Evolutionary conservation across 75 land plant species (phyloP).

Genomic region (Cupressus sempervirens): DNA sequence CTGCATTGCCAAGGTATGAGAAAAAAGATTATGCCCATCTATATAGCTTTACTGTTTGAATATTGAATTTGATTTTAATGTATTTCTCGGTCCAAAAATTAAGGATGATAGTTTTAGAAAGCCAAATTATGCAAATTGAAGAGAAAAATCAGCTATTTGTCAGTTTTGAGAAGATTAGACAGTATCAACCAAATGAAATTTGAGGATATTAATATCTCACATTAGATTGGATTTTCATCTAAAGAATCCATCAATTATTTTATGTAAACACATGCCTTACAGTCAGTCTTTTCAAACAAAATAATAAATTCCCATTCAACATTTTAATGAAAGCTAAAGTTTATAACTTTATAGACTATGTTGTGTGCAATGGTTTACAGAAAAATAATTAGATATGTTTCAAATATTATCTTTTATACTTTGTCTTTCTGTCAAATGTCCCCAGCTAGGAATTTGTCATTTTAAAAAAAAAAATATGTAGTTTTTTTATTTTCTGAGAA

Average conservation of each 20-base stretch:
- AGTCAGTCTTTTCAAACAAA: neutral
- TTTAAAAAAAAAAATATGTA: too few species aligned
- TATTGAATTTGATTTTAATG: neutral
- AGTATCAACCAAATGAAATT: neutral
- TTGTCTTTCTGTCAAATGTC: too few species aligned
- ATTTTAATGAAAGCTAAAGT: neutral
- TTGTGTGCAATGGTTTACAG: neutral
- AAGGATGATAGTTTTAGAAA: neutral
- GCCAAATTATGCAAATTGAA: neutral
- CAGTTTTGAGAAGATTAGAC: neutral
- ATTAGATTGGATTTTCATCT: neutral
- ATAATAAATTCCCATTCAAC: neutral
- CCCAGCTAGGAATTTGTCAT: too few species aligned
- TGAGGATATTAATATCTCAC: neutral
- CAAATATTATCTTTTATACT: too few species aligned
- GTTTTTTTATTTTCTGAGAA: too few species aligned
- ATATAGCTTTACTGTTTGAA: neutral
- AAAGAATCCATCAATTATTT: neutral
- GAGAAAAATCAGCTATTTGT: neutral
- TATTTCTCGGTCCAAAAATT: neutral
- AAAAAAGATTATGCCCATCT: neutral
- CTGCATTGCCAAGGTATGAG: conserved; percentile 88
- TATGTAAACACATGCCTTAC: neutral
- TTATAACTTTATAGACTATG: neutral
- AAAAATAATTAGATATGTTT: neutral